Percentiles rank a stretch among this genome's conserved stretches.
Evolutionary conservation across 2,329 filamentous ascomycete species (phyloP).

Genomic region (Fusarium luffae): DNA sequence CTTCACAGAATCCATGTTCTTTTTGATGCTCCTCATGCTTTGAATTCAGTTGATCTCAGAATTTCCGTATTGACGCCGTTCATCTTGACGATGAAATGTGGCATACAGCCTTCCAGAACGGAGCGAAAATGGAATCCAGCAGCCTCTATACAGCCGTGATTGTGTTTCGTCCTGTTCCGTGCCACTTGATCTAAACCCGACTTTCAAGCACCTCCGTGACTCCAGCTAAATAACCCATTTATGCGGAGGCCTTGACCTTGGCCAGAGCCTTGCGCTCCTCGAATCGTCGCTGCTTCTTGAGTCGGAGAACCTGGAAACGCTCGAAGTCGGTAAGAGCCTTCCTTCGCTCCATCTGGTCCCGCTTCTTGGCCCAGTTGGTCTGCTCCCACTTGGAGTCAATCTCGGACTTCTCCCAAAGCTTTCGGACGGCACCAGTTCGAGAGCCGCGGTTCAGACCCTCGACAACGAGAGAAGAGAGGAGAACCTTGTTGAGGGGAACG

Average conservation of each 20-base stretch:
- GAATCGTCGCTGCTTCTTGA: conserved; percentile 99
- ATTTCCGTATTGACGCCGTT: conserved; percentile 76
- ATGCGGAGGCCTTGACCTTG: conserved; percentile 88
- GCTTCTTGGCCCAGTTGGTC: conserved; percentile 95
- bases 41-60: conserved; percentile 58
- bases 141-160: conserved; percentile 60
- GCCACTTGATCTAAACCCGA: conserved; percentile 53
- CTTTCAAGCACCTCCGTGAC: conserved; percentile 50
- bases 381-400: conserved; percentile 94
- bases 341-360: conserved; percentile 85
- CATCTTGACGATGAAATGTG: conserved; percentile 68
- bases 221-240: conserved; percentile 58
- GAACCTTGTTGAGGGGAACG: conserved; percentile 81
- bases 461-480: conserved; percentile 91
- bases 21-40: conserved; percentile 48
- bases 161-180: conserved; percentile 51
- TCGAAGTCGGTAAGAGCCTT: conserved; percentile 97
- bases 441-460: conserved; percentile 85
- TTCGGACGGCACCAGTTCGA: conserved; percentile 84
- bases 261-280: conserved; percentile 96
- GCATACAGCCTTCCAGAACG: conserved; percentile 73
- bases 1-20: conserved; percentile 48
- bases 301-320: conserved; percentile 99
- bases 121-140: conserved; percentile 68
- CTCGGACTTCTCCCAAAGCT: conserved; percentile 88